Base-by-base conservation (phyloP, 2,329 filamentous ascomycete genomes). In the Exophiala mesophila region DNA sequence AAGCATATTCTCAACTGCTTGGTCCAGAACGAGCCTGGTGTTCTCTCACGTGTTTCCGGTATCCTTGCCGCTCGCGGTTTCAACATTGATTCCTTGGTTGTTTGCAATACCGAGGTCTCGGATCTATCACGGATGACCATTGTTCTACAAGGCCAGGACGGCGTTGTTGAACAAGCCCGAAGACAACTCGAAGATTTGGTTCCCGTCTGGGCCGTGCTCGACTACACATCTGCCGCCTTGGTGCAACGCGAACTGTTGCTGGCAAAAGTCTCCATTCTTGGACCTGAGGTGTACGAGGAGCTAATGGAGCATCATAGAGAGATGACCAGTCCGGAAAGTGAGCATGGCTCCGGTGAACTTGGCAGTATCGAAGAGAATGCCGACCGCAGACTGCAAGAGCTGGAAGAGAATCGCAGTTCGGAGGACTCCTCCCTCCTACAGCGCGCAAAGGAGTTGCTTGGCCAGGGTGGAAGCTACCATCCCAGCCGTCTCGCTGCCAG, bases 61-160 rank as follows among this genome's bases (percentile, higher is more conserved):
- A 97, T 98, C 61, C 75, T 98, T 23, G 92, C 92, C 9, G 92
- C 92, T 31, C 81, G 92, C 45, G 92, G 92, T 54, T 98, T 98
- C 80, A 98, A 98, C 73, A 98, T 98, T 60, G 92, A 98, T 76
- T 94, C 86, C 41, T 74, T 98, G 52, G 92, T 98, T 41, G 92
- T 98, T 49, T 98, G 92, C 74, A 92, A 86, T 68, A 98, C 92
- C 50, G 92, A 98, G 69, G 89, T 98, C 18, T 86, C 90, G 58
- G 92, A 98, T 60, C 76, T 98, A 39, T 95, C 88, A 23, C 88
- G 92, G 62, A 98, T 98, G 92, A 98, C 92, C 44, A 97, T 98
- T 60, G 92, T 98, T 54, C 76, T 98, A 39, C 88, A 88, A 42
- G 92, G 92, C 10, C 89, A 96, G 68, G 92, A 97, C 59, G 90